Base-by-base conservation (phyloP, 805 yeast species). In the Saturnispora diversa region DNA sequence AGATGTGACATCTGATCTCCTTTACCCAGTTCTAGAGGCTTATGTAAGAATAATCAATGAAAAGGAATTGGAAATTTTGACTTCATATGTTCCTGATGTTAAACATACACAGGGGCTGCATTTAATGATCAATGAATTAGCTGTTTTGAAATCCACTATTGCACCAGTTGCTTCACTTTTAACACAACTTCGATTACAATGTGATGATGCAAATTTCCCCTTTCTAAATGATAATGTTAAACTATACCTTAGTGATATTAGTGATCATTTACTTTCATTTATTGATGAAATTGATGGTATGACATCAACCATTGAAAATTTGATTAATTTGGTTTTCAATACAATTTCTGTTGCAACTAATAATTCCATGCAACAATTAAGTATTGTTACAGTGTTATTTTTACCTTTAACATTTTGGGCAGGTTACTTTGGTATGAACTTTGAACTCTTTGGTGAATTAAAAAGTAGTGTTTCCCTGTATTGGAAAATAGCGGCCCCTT, bases 371-470 rank as follows among this genome's bases (percentile, higher is more conserved):
- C 64, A 66, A 39, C 66, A 69, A 51, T 59, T 76, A 31, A 70
- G 80, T 6, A 51, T 76, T 28, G 72, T 76, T 8, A 71, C 80
- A 1, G 80, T 76, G 11, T 66, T 76, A 11, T 75, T 76, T 48
- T 59, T 76, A 28, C 82, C 82, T 5, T 52, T 76, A 40, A 67
- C 76, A 5, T 76, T 76, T 50, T 64, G 77, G 67, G 74, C 80
- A 1, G 80, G 81, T 10, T 76, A 74, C 50, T 76, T 71, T 43
- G 78, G 78, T 13, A 73, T 73, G 77, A 73, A 73, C 49, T 73
- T 73, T 50, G 53, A 57, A 21, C 43, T 51, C 6, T 73, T 73
- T 46, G 62, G 60, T 3, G 64, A 66, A 36, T 52, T 73, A 30
- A 49, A 62, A 12, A 43, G 59, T 26, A 57, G 59, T 26, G 71